phyloP scores from a whole-genome alignment of 768 basidiomycete species.

The Neoboletus subvelutipes region DNA sequence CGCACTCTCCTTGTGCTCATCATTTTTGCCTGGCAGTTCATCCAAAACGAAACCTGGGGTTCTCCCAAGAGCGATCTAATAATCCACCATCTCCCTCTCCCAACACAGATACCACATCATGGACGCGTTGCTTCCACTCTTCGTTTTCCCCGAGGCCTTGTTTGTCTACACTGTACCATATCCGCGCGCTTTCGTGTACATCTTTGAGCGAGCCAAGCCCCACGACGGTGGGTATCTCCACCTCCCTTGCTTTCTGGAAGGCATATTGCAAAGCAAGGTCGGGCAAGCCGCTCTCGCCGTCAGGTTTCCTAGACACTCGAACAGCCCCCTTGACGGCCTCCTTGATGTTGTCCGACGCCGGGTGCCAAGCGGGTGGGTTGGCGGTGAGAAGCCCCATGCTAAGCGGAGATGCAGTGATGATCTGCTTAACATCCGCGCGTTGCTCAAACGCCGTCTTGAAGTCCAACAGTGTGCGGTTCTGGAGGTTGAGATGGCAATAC shows the following conservation, averaged over 20 bases:
- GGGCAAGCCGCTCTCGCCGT: slow-evolving; percentile 44
- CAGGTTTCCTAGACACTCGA: slow-evolving; percentile 35
- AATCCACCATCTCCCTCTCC: slow-evolving; percentile 41
- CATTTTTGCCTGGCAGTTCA: background rate
- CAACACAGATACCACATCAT: slow-evolving; percentile 43
- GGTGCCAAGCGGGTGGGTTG: slow-evolving; percentile 69
- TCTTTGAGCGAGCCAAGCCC: slow-evolving; percentile 71
- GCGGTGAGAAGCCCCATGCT: slow-evolving; percentile 78
- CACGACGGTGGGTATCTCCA: slow-evolving; percentile 60
- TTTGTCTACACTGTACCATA: slow-evolving; percentile 62
- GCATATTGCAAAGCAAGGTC: slow-evolving; percentile 75
- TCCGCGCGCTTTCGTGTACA: slow-evolving; percentile 69
- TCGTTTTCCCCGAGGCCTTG: slow-evolving; percentile 35
- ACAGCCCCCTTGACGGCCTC: slow-evolving; percentile 42
- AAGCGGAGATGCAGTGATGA: slow-evolving; percentile 79
- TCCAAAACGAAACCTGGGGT: slow-evolving; percentile 37
- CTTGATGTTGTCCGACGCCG: slow-evolving; percentile 55
- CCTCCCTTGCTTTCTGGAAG: slow-evolving; percentile 46
- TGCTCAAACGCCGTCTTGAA: slow-evolving; percentile 57
- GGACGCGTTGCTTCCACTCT: slow-evolving; percentile 42
- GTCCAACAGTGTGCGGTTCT: slow-evolving; percentile 58
- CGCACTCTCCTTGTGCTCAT: background rate
- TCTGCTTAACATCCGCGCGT: slow-evolving; percentile 65
- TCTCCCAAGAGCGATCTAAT: slow-evolving; percentile 74
- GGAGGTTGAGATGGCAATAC: slow-evolving; percentile 78